Percentiles rank a stretch among this genome's conserved stretches.
Evolutionary conservation across 257 asterid genomes (phyloP).

Genomic region (Solanum sparsipilum): DNA sequence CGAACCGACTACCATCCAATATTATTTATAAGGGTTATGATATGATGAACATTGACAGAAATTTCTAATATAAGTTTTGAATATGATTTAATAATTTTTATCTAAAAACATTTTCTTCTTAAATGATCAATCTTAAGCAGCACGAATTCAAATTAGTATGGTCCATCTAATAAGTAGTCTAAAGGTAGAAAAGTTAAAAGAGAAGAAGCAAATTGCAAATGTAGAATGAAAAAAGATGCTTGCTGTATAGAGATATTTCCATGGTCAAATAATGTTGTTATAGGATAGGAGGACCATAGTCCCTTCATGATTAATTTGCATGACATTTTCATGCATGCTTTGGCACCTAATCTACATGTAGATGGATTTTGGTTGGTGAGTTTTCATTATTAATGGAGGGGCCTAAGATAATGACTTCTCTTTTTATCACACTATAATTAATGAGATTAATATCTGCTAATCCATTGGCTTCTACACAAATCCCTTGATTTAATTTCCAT

Average conservation of each 20-base stretch:
- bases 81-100: too few relatives aligned
- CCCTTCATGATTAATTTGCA: background rate
- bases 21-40: background rate
- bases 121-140: background rate
- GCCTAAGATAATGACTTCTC: background rate
- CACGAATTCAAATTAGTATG: fast-evolving
- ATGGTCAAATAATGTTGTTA: background rate
- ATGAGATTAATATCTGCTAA: background rate
- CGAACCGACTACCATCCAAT: background rate
- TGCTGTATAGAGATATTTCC: background rate
- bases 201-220: background rate
- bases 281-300: background rate
- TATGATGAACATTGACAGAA: background rate
- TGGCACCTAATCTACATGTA: background rate
- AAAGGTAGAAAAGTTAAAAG: background rate
- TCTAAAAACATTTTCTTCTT: fast-evolving
- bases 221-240: background rate
- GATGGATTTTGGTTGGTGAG: background rate
- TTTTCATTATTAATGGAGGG: background rate
- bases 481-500: background rate
- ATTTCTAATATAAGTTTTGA: too few relatives aligned
- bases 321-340: constrained; percentile 13
- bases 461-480: background rate
- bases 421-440: background rate
- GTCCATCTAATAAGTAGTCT: background rate